Evolutionary conservation across 805 yeast species (phyloP), one percentile per base, ranked within the genome.

Genomic region (Lachancea dasiensis): DNA sequence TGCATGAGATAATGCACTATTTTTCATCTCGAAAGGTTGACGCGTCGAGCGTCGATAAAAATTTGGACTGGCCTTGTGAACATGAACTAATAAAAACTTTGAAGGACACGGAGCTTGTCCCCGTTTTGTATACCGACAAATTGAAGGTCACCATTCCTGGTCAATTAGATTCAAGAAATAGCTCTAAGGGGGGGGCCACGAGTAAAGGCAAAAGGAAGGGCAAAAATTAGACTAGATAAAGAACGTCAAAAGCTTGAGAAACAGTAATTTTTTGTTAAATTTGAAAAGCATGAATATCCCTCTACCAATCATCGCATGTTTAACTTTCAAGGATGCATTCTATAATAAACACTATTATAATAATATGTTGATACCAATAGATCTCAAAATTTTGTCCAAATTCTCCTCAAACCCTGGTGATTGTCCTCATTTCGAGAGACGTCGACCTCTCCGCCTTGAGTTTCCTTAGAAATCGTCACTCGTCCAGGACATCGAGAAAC

Each of bases 31-130:
- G 73, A 48, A 73, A 74, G 42, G 53, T 70, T n/a, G 77, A 72
- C 43, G 31, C 51, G 4, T 43, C 59, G 6, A 75, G 69, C 38
- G 40, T 54, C 7, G 76, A 72, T 34, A 60, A 68, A 27, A 75
- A 70, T 43, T 45, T 58, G 15, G 87, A 81, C 41, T 87, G 95
- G 95, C 78, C 77, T 15, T 68, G 65, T 19, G 89, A 80, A 46
- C 73, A 77, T 43, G 77, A 75, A 14, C 48, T 75, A 8, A 63
- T 85, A 24, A 73, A 73, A 30, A 49, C 64, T 0, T 54, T 79
- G 38, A 82, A 79, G 46, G 76, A 80, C 15, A 72, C 72, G 34
- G 95, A 86, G 44, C 54, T 85, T 36, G 67, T 82, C 25, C 73
- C 85, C 21, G 62, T 75, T 1, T 63, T 87, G 22, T 81, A 89